Conservation (phyloP, 805 yeast species). For the Kuraishia hungarica region DNA sequence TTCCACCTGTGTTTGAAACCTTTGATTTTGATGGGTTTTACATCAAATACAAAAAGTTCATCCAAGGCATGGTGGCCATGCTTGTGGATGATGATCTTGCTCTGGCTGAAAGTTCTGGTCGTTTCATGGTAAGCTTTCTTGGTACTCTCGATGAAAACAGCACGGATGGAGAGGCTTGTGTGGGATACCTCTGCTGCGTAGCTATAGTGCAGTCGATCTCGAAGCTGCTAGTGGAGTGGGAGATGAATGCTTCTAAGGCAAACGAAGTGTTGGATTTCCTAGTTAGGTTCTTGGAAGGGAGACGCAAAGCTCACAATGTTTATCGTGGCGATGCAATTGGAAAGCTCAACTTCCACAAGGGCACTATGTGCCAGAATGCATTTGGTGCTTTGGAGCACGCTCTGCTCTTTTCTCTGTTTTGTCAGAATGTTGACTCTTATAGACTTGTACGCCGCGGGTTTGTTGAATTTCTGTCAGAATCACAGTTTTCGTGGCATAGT, state of each 20-base stretch:
- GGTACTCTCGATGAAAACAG: conserved; percentile 20
- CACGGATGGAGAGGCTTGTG: conserved; percentile 19
- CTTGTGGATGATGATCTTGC: conserved; percentile 26
- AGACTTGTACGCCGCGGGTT: conserved; percentile 35
- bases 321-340: not conserved
- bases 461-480: conserved; percentile 13
- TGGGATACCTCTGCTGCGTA: conserved; percentile 28
- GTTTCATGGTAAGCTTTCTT: conserved; percentile 25
- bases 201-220: conserved; percentile 28
- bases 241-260: conserved; percentile 3
- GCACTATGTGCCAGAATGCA: conserved; percentile 21
- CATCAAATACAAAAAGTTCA: conserved; percentile 5
- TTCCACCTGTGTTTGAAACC: conserved; percentile 2
- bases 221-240: conserved; percentile 8
- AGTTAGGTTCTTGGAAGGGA: conserved; percentile 28
- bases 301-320: conserved; percentile 9
- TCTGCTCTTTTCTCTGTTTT: conserved; percentile 39
- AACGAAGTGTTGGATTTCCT: conserved; percentile 30
- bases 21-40: conserved; percentile 3
- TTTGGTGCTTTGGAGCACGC: conserved; percentile 40
- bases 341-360: conserved; percentile 9
- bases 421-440: conserved; percentile 42
- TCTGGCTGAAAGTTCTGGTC: conserved; percentile 25
- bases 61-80: conserved; percentile 27
- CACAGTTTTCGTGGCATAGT: conserved; percentile 13